Conservation (phyloP, 768 basidiomycete species). For the Tricholomella constricta region DNA sequence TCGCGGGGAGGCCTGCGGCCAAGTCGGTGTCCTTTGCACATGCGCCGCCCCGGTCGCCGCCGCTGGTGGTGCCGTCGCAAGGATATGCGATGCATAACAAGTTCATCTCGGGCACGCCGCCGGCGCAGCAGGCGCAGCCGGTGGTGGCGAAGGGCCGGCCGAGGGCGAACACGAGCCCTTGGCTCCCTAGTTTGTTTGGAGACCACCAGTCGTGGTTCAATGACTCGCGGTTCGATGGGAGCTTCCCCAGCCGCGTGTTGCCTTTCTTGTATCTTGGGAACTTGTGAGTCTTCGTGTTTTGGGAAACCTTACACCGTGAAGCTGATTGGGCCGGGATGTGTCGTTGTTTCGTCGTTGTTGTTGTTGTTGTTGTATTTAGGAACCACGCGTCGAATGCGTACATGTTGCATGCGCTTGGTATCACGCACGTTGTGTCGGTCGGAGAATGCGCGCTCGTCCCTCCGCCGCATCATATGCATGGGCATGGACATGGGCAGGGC, state of each 20-base stretch:
- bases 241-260: constrained; percentile 91
- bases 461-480: constrained; percentile 52
- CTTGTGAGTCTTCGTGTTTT: constrained; percentile 58
- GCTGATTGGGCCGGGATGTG: too few relatives aligned
- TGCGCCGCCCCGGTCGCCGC: constrained; percentile 12
- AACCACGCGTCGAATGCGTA: constrained; percentile 93
- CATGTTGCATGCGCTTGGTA: constrained; percentile 94
- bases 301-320: background rate
- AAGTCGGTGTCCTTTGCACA: constrained; percentile 53
- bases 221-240: constrained; percentile 90
- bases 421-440: constrained; percentile 96
- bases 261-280: constrained; percentile 96
- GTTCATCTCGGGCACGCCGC: constrained; percentile 4
- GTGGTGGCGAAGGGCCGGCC: constrained; percentile 47
- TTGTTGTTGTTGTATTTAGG: too few relatives aligned
- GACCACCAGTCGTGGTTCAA: constrained; percentile 95
- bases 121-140: constrained; percentile 1
- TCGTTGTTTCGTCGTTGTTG: too few relatives aligned
- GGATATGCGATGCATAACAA: background rate
- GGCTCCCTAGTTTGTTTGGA: constrained; percentile 59
- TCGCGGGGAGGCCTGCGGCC: constrained; percentile 44
- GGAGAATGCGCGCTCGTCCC: constrained; percentile 93
- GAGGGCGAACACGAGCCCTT: constrained; percentile 70
- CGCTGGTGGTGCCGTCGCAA: constrained; percentile 27
- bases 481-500: constrained; percentile 13